Evolutionary conservation across 2,329 filamentous ascomycete genomes (phyloP).

Genomic region (Pseudogymnoascus sp.): DNA sequence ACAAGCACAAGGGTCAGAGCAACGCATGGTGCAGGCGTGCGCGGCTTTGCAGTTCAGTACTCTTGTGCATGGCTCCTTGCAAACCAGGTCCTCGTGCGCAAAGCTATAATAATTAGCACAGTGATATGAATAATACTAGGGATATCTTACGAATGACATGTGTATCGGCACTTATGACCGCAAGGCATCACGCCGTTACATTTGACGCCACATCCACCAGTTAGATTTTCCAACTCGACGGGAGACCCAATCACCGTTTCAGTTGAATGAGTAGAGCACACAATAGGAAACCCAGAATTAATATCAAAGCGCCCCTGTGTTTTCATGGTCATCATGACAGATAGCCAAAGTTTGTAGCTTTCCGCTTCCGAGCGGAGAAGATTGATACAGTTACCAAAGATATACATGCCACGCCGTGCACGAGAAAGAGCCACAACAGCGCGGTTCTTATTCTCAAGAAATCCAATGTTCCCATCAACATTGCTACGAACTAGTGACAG

Average conservation of each 20-base stretch:
- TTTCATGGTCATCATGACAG: constrained; percentile 35
- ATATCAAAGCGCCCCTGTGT: constrained; percentile 28
- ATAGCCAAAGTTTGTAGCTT: constrained; percentile 23
- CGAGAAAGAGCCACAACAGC: constrained; percentile 56
- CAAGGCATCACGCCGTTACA: constrained; percentile 35
- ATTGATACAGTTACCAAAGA: constrained; percentile 68
- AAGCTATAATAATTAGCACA: constrained; percentile 12
- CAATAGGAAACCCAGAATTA: constrained; percentile 48
- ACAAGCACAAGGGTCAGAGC: neutral
- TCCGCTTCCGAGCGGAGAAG: constrained; percentile 24
- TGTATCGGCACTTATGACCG: constrained; percentile 24
- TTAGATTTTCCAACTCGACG: constrained; percentile 43
- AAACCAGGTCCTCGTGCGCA: constrained; percentile 21
- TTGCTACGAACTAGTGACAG: constrained; percentile 75
- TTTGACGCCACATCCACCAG: constrained; percentile 43
- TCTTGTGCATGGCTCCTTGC: constrained; percentile 20
- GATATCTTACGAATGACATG: constrained; percentile 23
- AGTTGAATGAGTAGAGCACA: constrained; percentile 51
- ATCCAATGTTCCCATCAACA: constrained; percentile 53
- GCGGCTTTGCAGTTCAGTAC: constrained; percentile 16
- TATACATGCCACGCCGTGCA: constrained; percentile 70
- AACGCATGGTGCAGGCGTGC: neutral
- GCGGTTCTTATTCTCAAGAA: constrained; percentile 56
- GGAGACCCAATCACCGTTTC: constrained; percentile 45
- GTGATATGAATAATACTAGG: neutral